Evolutionary conservation across 2,329 filamentous ascomycete species (phyloP), one percentile per base, ranked within the genome.

Genomic region (Verticillium nonalfalfae): DNA sequence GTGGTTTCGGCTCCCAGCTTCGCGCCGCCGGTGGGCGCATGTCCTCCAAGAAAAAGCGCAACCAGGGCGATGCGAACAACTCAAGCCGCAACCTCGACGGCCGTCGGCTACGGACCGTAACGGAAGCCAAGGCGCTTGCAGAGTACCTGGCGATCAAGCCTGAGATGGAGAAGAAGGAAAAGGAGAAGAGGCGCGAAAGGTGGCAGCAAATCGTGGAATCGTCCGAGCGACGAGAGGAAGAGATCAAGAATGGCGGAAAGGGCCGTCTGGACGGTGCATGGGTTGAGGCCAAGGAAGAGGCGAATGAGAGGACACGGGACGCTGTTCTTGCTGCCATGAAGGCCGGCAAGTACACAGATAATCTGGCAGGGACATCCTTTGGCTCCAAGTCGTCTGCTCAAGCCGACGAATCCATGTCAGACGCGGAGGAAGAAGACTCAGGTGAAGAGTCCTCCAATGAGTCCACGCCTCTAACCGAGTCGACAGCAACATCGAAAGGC

Each of bases 21-120:
- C 91, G 96, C 71, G 95, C 96, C 0, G 95, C 95, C 3, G 95
- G 96, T 72, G 95, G 96, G 50, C 94, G 96, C 78, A 99, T 99
- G 95, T 96, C 93, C 2, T 94, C 91, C n/a, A 85, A 85, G 69
- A 96, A 96, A 79, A 95, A 94, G 81, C 89, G 89, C 70, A 89
- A 89, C 61, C 86, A 90, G 68, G 88, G 86, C 59, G 92, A 96
- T 40, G 88, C 92, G 64, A 94, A 96, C 70, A 93, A 88, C 31
- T 97, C 93, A 2, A 97, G 91, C 71, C 87, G 95, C 65, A 99
- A 98, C 67, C 82, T 99, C 1, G 95, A 98, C 70, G 95, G 95
- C 0, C 87, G 95, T 26, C 85, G 95, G 61, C 75, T 99, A 60
- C 88, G 96, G 58, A 98, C 95, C 2, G 91, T 98, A 34, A 94